Evolutionary conservation across 331 rosid species (phyloP), one percentile per base, ranked within the genome.

Genomic region (Saraca asoca): DNA sequence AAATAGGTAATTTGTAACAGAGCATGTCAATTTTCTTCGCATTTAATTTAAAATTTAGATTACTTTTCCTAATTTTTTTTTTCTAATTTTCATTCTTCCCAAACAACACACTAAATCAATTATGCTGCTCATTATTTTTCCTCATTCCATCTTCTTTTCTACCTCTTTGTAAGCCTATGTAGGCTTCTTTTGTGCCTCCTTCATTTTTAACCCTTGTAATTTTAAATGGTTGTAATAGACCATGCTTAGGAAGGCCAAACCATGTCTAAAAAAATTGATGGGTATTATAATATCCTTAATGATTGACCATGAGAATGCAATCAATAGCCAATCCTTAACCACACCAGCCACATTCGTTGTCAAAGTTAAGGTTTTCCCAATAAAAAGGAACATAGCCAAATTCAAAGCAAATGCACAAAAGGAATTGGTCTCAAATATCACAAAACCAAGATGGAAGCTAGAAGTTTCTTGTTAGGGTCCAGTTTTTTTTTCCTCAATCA

Each of bases 261-360:
- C 95, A 42, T 92, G 89, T 0, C 98, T 96, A 9, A 89, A 59
- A 80, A 92, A 68, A 57, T 92, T 92, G 45, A 92, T 24, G 0
- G 98, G 83, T 0, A 96, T 92, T 46, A 93, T 94, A 0, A 82
- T 87, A 53, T 89, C 98, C 94, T 89, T 93, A 6, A 93, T 93
- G 72, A 93, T 96, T 0, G 98, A 93, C 98, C 98, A 93, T 2
- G 98, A 93, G 74, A 93, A 93, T 0, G 95, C 98, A 53, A 93
- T 93, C 90, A 93, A 65, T 13, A 93, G 81, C 98, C 96, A 93
- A 69, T 93, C 98, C 73, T 93, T 93, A 19, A 93, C 98, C 42
- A 89, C 98, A 17, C 98, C 98, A 35, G 98, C 98, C 15, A 93
- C 98, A 62, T 93, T 93, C 98, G 89, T 89, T 0, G 98, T 93